A percentile compares a stretch with the other conserved stretches of the same genome.
phyloP scores from a whole-genome alignment of 805 yeast species.

The Metschnikowia picachoensis region DNA sequence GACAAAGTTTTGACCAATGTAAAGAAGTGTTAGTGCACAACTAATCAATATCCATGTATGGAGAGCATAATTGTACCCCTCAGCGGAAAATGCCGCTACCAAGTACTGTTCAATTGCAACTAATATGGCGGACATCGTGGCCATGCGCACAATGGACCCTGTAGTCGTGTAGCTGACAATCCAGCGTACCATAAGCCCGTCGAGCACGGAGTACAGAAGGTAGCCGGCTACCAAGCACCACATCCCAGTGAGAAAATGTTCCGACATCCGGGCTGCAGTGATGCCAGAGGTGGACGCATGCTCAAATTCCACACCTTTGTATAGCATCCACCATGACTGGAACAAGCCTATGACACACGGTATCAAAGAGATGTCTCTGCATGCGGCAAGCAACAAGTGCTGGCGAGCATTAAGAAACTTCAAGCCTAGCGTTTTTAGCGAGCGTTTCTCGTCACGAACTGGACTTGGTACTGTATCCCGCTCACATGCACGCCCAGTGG shows the following conservation, averaged over 20 bases:
- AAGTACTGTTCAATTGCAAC: constrained; percentile 67
- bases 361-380: constrained; percentile 71
- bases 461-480: constrained; percentile 14
- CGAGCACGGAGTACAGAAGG: constrained; percentile 76
- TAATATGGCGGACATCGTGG: constrained; percentile 74
- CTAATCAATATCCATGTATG: constrained; percentile 93
- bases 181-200: constrained; percentile 91
- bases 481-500: constrained; percentile 3
- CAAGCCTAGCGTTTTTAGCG: constrained; percentile 58
- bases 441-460: constrained; percentile 17
- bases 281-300: constrained; percentile 20
- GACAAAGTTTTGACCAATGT: constrained; percentile 81
- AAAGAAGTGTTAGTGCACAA: constrained; percentile 74
- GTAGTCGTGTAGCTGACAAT: constrained; percentile 83
- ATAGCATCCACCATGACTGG: constrained; percentile 40
- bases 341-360: constrained; percentile 59
- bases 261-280: constrained; percentile 67
- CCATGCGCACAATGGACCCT: constrained; percentile 84
- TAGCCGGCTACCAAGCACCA: constrained; percentile 93
- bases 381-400: constrained; percentile 70
- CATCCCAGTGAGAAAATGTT: constrained; percentile 75
- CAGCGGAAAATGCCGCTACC: constrained; percentile 59
- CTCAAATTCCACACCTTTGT: constrained; percentile 20
- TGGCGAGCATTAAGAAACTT: constrained; percentile 71
- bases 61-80: constrained; percentile 66